phyloP scores from a whole-genome alignment of 2,329 filamentous ascomycete species.

The Pezizomycotina sp. region DNA sequence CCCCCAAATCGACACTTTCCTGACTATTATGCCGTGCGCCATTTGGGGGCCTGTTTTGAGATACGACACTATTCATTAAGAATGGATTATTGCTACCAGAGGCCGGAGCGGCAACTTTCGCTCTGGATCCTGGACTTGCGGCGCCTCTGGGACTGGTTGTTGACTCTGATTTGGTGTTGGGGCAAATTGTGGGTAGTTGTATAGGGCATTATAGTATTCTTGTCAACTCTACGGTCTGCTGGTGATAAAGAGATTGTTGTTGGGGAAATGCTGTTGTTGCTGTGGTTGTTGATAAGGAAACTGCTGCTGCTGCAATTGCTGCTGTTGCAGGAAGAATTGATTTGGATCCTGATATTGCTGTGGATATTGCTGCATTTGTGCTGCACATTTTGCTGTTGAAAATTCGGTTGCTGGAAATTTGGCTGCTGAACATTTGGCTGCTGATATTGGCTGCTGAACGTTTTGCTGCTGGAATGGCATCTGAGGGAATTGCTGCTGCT shows the following conservation, averaged over 20 bases:
- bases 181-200: constrained; percentile 43
- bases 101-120: constrained; percentile 12
- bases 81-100: constrained; percentile 25
- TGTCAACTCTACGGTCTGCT: constrained; percentile 43
- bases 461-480: constrained; percentile 4
- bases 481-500: too few species aligned
- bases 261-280: constrained; percentile 29
- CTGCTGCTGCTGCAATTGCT: constrained; percentile 28
- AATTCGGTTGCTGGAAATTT: constrained; percentile 30
- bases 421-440: too few species aligned
- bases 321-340: constrained; percentile 27
- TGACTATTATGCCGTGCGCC: constrained; percentile 22
- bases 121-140: constrained; percentile 13
- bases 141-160: constrained; percentile 7
- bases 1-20: constrained; percentile 25
- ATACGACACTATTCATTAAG: too few species aligned
- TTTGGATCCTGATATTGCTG: constrained; percentile 27
- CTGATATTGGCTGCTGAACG: constrained; percentile 6
- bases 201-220: constrained; percentile 62
- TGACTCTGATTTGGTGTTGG: constrained; percentile 25
- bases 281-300: too few species aligned
- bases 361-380: constrained; percentile 27
- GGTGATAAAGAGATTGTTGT: constrained; percentile 26
- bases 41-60: too few species aligned
- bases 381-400: constrained; percentile 27